These are phyloP conservation scores for Scytalidium lignicola DNA, from an alignment of 2,329 filamentous ascomycete genomes.

Conservation along the genomic window DNA sequence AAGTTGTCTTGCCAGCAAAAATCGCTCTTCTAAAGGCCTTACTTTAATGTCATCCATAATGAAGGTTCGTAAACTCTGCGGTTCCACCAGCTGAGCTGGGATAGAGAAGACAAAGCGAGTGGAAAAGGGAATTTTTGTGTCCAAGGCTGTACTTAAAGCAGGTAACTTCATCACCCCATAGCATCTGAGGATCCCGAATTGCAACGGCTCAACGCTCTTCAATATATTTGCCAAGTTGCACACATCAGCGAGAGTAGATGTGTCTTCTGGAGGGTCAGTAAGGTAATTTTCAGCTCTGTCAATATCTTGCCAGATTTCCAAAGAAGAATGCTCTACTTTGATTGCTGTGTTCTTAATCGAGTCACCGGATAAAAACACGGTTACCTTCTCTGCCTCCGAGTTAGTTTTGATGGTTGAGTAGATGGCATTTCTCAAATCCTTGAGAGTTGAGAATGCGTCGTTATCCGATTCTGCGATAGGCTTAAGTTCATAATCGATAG, in stretches of 20 bases:
- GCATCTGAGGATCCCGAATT: not conserved
- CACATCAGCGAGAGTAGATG: not conserved
- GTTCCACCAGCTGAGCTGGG: not conserved
- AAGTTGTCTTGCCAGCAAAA: slow-evolving; percentile 20
- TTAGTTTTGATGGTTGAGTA: no score
- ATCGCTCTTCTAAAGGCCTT: slow-evolving; percentile 9
- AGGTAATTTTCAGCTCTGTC: no score
- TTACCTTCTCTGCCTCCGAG: no score
- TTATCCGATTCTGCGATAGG: not conserved
- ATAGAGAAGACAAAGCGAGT: not conserved
- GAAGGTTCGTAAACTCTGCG: not conserved
- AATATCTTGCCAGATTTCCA: no score
- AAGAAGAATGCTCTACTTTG: no score
- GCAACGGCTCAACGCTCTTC: not conserved
- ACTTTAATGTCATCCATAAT: not conserved
- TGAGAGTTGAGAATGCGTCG: no score
- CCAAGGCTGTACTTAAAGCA: not conserved
- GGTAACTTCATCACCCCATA: not conserved
- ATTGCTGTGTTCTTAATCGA: no score
- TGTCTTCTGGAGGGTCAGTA: no score
- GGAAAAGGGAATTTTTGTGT: no score
- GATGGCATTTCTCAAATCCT: no score
- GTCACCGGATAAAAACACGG: no score
- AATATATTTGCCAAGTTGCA: not conserved
- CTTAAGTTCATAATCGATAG: slow-evolving; percentile 2